Percentiles rank a stretch among this genome's conserved stretches.
Evolutionary conservation across 1,139 yeast species (phyloP).

Genomic region (Saccharomyces pastorianus): DNA sequence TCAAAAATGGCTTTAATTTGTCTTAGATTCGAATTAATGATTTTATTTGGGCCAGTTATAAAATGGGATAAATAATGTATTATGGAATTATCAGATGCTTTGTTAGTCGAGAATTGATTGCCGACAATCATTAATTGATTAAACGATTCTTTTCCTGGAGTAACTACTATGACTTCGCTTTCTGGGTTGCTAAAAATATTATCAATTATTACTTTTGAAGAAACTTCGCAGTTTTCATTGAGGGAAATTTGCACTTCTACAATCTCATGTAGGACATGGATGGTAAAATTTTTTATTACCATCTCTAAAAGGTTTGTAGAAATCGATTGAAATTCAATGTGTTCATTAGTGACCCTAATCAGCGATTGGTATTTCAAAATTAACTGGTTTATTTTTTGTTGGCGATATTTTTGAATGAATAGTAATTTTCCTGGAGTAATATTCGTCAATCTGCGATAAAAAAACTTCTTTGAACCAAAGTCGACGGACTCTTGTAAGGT

Average conservation of each 20-base stretch:
- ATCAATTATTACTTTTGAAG: not conserved
- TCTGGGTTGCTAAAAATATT: not conserved
- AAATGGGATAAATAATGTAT: not conserved
- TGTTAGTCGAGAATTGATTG: slow-evolving; percentile 7
- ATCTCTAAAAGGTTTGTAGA: slow-evolving; percentile 17
- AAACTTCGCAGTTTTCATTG: slow-evolving; percentile 5
- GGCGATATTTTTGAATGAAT: slow-evolving; percentile 17
- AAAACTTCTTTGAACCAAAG: slow-evolving; percentile 10
- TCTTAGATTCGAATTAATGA: slow-evolving; percentile 15
- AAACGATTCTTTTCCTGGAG: not conserved
- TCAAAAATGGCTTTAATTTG: slow-evolving; percentile 45
- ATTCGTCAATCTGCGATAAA: slow-evolving; percentile 14
- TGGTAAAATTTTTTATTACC: slow-evolving; percentile 22
- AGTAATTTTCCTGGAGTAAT: slow-evolving; percentile 21
- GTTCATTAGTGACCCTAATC: slow-evolving; percentile 15
- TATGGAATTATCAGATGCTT: not conserved
- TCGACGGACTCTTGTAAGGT: slow-evolving; percentile 7
- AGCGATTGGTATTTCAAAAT: slow-evolving; percentile 26
- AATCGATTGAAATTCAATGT: slow-evolving; percentile 21
- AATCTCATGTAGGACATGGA: slow-evolving; percentile 24
- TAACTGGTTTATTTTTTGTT: slow-evolving; percentile 14
- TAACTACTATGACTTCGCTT: not conserved
- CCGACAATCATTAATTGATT: slow-evolving; percentile 14
- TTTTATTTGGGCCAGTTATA: slow-evolving; percentile 2
- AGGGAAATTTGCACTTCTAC: slow-evolving; percentile 20